Evolutionary conservation across 2,329 filamentous ascomycete species (phyloP).

Genomic region (Alternaria panax): DNA sequence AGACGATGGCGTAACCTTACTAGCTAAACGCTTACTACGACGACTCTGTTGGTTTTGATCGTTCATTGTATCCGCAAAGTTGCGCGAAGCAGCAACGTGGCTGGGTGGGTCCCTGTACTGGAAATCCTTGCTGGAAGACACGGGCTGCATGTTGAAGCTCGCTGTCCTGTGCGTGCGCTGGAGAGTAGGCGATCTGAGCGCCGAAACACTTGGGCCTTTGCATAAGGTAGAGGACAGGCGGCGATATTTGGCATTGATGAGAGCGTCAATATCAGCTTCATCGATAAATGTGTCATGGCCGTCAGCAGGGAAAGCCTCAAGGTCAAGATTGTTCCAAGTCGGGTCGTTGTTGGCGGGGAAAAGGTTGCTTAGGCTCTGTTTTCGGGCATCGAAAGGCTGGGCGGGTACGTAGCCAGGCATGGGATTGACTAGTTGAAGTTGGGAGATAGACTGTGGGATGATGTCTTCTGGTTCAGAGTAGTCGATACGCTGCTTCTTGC

Average conservation of each 20-base stretch:
- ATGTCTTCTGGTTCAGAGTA: constrained; percentile 11
- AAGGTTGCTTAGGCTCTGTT: constrained; percentile 5
- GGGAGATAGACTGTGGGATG: background rate
- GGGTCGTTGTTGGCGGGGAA: constrained; percentile 1
- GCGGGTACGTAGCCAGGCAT: background rate
- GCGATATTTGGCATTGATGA: constrained; percentile 1
- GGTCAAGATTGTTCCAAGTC: background rate
- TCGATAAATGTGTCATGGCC: background rate
- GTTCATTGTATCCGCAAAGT: background rate
- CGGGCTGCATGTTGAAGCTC: constrained; percentile 25
- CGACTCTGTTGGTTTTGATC: background rate
- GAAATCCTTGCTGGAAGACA: constrained; percentile 23
- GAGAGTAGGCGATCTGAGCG: constrained; percentile 3
- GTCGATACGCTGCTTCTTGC: constrained; percentile 23
- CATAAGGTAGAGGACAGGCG: constrained; percentile 19
- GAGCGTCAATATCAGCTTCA: background rate
- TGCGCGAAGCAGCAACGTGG: constrained; percentile 1
- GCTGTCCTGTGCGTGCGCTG: constrained; percentile 12
- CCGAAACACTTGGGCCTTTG: constrained; percentile 4
- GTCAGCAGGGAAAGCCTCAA: background rate
- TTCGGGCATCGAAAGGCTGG: background rate
- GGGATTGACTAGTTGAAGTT: background rate
- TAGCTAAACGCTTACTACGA: background rate
- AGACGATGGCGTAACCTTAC: background rate
- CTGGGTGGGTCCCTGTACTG: constrained; percentile 21